Percentiles rank a stretch among this genome's conserved stretches.
These are phyloP conservation scores for Avena eriantha DNA, from an alignment of 176 grass and related monocot species.

Conservation along the genomic window DNA sequence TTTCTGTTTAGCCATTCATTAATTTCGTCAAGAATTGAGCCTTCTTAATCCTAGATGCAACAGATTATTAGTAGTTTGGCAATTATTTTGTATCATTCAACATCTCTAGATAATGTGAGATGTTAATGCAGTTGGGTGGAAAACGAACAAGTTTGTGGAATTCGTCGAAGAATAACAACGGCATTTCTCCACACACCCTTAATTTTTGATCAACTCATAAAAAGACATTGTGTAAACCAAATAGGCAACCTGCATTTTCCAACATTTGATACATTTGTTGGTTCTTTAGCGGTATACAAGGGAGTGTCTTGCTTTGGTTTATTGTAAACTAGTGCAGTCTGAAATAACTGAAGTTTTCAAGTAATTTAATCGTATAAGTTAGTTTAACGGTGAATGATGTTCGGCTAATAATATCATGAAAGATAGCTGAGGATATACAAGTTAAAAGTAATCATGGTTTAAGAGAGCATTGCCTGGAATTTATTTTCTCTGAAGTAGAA, in stretches of 20 bases:
- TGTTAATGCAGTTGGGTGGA: neutral
- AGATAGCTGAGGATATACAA: neutral
- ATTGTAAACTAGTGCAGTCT: neutral
- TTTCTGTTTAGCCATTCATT: neutral
- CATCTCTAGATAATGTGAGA: neutral
- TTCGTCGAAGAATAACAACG: neutral
- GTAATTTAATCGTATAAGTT: neutral
- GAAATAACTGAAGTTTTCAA: neutral
- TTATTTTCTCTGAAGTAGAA: neutral
- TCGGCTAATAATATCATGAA: conserved; percentile 4
- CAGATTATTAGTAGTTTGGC: neutral
- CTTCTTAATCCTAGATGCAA: neutral
- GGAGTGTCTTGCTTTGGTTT: too few relatives aligned
- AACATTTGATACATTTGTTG: too few relatives aligned
- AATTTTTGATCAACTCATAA: neutral
- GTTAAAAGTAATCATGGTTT: neutral
- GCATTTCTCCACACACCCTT: neutral
- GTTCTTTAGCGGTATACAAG: too few relatives aligned
- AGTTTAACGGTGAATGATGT: neutral
- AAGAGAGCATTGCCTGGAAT: neutral
- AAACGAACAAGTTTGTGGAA: neutral
- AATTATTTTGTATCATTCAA: neutral
- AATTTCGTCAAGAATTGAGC: neutral
- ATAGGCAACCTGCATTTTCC: too few relatives aligned
- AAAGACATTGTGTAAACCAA: neutral